Base-by-base conservation (phyloP, 2,329 filamentous ascomycete genomes). In the Fusarium sp. region DNA sequence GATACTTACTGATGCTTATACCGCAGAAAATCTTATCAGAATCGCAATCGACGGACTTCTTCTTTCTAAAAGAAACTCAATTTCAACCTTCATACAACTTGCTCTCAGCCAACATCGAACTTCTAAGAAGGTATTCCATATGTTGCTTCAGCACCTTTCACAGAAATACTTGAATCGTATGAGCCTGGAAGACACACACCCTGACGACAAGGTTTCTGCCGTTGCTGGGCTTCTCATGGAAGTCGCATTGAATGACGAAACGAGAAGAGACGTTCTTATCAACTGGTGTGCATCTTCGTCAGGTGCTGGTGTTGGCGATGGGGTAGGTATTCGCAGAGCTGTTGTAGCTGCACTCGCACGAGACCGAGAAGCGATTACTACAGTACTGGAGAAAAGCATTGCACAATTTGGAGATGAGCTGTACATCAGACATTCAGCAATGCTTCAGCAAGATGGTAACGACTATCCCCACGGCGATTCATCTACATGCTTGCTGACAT, bases 401-500 rank as follows among this genome's bases (percentile, higher is more conserved):
- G 85, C 85, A 44, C 89, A 92, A 55, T 98, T 98, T 81, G 94
- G 94, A 2, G 95, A 98, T 77, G 90, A 93, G 56, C 85, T 98
- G 17, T 97, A 95, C 78, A 94, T 98, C 75, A 93, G 90, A 66
- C 95, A 98, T 81, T 90, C 93, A 1, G 92, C 95, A 10, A 89
- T 93, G n/a, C 80, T 96, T 44, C 93, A 95, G 78, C 96, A 99
- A 87, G 94, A 98, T 88, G 92, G 94, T 93, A 83, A 44, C n/a
- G 18, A 22, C 9, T 15, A 5, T 20, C 6, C 26, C 31, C 8
- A 20, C 28, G 1, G 1, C 9, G n/a, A 36, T n/a, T 20, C 12
- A 28, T 10, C 13, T 18, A 54, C 11, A n/a, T 36, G 28, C 24
- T 35, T 63, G 52, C 80, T 81, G 63, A 82, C 71, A 3, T n/a